Evolutionary conservation across 2,329 filamentous ascomycete species (phyloP), one percentile per base, ranked within the genome.

Genomic region (Trichoderma koningiopsis): DNA sequence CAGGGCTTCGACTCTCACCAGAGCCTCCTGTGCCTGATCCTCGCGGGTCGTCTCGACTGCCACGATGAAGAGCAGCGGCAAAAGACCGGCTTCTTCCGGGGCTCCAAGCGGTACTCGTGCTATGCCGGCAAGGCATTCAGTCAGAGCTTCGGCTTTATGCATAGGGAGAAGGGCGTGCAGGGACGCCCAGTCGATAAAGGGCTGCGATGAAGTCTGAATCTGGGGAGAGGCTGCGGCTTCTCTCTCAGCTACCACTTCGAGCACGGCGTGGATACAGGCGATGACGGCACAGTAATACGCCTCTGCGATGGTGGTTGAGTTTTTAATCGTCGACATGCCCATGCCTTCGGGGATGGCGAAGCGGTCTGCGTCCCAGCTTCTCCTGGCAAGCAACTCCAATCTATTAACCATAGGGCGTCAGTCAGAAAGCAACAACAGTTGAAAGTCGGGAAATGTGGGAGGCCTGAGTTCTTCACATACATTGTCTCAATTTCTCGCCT

Each of bases 311-410:
- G 60, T 35, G 1, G 56, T 53, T 5, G 56, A 68, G 49, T 68
- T 60, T 47, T 61, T 47, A 40, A 68, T 68, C 47, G 65, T 68
- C 27, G 35, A 61, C 16, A 47, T 16, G 11, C 27, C 24, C 65
- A 68, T 68, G 24, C 65, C 65, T 33, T 68, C 57, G 2, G 65
- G 65, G 43, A 68, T 68, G 47, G 65, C 57, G 33, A 68, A 68
- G n/a, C 56, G 65, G 11, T 61, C 35, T 14, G 65, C 56, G 6
- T 49, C 53, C 65, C 65, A 68, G 43, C 56, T 68, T 37, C 27
- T 68, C 47, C 47, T 53, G 22, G 56, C 27, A 27, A 68, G 57
- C 56, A 61, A 40, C 35, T 19, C 40, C 5, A 68, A 61, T 61
- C 65, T 68, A 55, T 55, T 13, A 11, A n/a, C 24, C n/a, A 22